Evolutionary conservation across 2,329 filamentous ascomycete genomes (phyloP).

Genomic region (Talaromyces sp.): DNA sequence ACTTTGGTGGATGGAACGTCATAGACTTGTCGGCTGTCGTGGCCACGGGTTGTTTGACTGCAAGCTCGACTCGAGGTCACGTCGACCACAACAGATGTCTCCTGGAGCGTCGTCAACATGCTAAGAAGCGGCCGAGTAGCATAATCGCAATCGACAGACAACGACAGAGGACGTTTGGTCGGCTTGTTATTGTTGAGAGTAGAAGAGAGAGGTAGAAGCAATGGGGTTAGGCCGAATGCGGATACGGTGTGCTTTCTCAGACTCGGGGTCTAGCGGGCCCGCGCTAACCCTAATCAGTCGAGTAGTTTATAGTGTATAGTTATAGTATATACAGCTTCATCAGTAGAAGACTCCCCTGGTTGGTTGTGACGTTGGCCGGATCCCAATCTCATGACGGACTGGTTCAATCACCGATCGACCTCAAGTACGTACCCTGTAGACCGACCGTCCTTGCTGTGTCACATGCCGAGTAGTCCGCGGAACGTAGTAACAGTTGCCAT

Average conservation of each 20-base stretch:
- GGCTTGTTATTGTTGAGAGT: no score
- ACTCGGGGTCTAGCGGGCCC: neutral
- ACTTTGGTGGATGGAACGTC: neutral
- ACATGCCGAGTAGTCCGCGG: neutral
- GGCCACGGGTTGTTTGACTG: neutral
- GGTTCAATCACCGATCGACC: neutral
- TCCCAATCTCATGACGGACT: neutral
- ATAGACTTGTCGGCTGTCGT: constrained; percentile 3
- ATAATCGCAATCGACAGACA: neutral
- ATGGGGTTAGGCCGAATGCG: neutral
- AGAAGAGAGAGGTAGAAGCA: neutral
- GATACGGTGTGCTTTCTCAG: constrained; percentile 1
- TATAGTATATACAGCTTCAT: neutral
- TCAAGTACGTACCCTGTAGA: no score
- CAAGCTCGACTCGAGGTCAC: neutral
- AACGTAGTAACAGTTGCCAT: no score
- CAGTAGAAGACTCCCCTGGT: neutral
- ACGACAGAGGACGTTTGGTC: neutral
- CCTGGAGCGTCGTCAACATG: neutral
- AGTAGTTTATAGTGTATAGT: neutral
- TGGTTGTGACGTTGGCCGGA: neutral
- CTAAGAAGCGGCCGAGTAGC: neutral
- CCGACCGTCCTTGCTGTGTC: neutral
- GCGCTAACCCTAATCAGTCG: neutral
- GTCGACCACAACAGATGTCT: neutral